Percentiles rank a stretch among this genome's conserved stretches.
Evolutionary conservation across 2,329 filamentous ascomycete species (phyloP).

Genomic region (Cytospora chrysosperma): DNA sequence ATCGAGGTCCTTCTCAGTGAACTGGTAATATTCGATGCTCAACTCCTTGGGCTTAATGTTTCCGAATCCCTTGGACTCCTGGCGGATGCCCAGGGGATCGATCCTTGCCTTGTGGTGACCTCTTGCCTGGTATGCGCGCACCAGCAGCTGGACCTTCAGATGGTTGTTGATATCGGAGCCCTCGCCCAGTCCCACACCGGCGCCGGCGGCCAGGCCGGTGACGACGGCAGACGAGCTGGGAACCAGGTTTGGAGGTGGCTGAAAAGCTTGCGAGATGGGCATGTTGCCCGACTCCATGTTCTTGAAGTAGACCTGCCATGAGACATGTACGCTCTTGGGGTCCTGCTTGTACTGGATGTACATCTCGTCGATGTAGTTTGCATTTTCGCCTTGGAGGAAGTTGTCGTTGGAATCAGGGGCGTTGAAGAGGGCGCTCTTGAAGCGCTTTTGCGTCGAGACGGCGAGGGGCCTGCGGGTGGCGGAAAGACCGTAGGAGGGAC

Average conservation of each 20-base stretch:
- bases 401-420: slow-evolving; percentile 83
- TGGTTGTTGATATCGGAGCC: slow-evolving; percentile 90
- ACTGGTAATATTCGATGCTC: slow-evolving; percentile 89
- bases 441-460: slow-evolving; percentile 50
- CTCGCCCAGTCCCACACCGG: slow-evolving; percentile 62
- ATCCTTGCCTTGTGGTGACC: slow-evolving; percentile 98
- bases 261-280: slow-evolving; percentile 96
- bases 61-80: slow-evolving; percentile 78
- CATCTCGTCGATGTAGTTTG: slow-evolving; percentile 99
- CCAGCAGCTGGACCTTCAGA: slow-evolving; percentile 94
- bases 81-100: slow-evolving; percentile 91
- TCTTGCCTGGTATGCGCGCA: slow-evolving; percentile 95
- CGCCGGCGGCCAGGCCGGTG: slow-evolving; percentile 67
- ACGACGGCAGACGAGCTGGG: slow-evolving; percentile 78
- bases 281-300: slow-evolving; percentile 99
- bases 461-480: slow-evolving; percentile 51
- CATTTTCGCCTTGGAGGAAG: slow-evolving; percentile 94
- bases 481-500: slow-evolving; percentile 34
- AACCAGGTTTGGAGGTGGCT: slow-evolving; percentile 88
- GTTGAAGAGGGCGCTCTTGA: slow-evolving; percentile 54
- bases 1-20: slow-evolving; percentile 91
- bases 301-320: slow-evolving; percentile 99
- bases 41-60: slow-evolving; percentile 90
- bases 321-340: slow-evolving; percentile 89
- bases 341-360: slow-evolving; percentile 97